Conservation (phyloP, 2,329 filamentous ascomycete species). For the Seiridium cupressi region DNA sequence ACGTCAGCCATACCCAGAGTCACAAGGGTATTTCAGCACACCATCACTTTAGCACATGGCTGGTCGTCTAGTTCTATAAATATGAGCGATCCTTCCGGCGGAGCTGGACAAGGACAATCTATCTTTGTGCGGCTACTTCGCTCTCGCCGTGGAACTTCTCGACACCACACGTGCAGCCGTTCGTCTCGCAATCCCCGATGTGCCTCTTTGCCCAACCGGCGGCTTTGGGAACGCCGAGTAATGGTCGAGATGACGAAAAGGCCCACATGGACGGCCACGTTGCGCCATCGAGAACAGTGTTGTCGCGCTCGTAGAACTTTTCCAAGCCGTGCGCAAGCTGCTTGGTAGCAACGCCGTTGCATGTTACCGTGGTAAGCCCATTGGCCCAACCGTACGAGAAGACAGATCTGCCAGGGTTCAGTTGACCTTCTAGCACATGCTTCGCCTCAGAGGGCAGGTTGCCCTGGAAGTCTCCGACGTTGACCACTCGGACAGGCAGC, state of each 20-base stretch:
- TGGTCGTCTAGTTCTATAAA: neutral
- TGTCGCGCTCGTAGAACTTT: slow-evolving; percentile 11
- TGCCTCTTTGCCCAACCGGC: slow-evolving; percentile 19
- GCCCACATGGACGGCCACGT: slow-evolving; percentile 31
- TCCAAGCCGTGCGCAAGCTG: slow-evolving; percentile 53
- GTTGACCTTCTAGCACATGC: slow-evolving; percentile 34
- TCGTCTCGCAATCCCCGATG: slow-evolving; percentile 25
- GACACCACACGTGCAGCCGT: slow-evolving; percentile 24
- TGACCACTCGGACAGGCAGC: slow-evolving; percentile 59
- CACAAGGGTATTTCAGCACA: neutral
- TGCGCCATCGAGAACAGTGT: slow-evolving; percentile 13
- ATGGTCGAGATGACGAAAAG: slow-evolving; percentile 26
- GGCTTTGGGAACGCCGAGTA: slow-evolving; percentile 23
- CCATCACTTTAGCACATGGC: neutral
- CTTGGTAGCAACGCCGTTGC: slow-evolving; percentile 66
- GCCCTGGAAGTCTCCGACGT: slow-evolving; percentile 28
- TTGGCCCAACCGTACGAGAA: slow-evolving; percentile 71
- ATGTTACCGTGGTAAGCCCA: slow-evolving; percentile 65
- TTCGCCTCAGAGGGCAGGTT: slow-evolving; percentile 27
- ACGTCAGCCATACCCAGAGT: neutral
- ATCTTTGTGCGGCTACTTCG: neutral
- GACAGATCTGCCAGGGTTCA: slow-evolving; percentile 59
- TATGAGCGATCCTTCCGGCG: neutral
- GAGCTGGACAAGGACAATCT: neutral
- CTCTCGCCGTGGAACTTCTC: slow-evolving; percentile 17